Evolutionary conservation across 164 flowering plant genomes (phyloP).

Genomic region (Houttuynia cordata): DNA sequence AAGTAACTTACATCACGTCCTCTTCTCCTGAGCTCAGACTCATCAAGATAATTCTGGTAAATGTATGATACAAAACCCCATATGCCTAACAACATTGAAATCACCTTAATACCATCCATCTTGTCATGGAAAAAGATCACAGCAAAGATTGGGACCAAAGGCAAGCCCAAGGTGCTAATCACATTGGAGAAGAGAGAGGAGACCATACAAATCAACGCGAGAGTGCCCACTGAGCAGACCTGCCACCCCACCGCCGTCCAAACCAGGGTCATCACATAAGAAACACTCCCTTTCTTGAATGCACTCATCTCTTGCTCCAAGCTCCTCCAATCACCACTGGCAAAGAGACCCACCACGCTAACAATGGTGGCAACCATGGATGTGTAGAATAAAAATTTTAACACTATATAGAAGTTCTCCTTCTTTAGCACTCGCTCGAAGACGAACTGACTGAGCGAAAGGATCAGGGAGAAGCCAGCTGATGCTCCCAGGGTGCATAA

Average conservation of each 20-base stretch:
- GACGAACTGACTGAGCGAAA: conserved; percentile 22
- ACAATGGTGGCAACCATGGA: conserved; percentile 15
- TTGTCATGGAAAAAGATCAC: conserved; percentile 21
- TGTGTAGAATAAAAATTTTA: conserved; percentile 16
- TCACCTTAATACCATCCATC: conserved; percentile 25
- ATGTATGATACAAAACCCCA: conserved; percentile 22
- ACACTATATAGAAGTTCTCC: conserved; percentile 10
- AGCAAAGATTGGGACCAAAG: conserved; percentile 18
- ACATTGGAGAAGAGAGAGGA: conserved; percentile 22
- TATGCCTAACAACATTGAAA: conserved; percentile 18
- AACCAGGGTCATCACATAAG: conserved; percentile 20
- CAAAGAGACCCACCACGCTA: conserved; percentile 17
- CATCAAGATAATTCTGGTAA: no score
- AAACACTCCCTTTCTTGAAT: conserved; percentile 10
- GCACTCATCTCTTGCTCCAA: conserved; percentile 14
- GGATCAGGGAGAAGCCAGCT: conserved; percentile 18
- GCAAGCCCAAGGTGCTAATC: conserved; percentile 18
- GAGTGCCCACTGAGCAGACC: conserved; percentile 14
- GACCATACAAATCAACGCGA: conserved; percentile 18
- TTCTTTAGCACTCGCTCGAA: conserved; percentile 23
- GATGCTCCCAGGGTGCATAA: conserved; percentile 25
- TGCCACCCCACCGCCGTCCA: conserved; percentile 20
- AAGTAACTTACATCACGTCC: no score
- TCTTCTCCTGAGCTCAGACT: conserved; percentile 1
- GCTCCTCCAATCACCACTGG: conserved; percentile 22